Base-by-base conservation (phyloP, 2,329 filamentous ascomycete species). In the Colletotrichum zoysiae region DNA sequence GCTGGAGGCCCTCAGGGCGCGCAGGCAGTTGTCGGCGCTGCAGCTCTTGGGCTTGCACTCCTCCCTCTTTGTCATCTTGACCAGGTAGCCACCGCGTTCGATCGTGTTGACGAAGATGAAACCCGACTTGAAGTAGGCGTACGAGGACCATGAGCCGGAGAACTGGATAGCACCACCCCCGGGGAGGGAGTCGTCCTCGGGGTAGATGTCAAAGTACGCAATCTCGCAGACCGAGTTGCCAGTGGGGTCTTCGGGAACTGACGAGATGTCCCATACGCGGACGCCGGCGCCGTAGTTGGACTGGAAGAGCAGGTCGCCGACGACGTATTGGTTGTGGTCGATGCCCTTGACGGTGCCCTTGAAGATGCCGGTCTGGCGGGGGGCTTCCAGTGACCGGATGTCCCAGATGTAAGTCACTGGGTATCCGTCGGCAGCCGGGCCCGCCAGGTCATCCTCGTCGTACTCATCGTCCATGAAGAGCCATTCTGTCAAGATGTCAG, bases 361-460 rank as follows among this genome's bases (percentile, higher is more conserved):
- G 77, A 81, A 85, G 58, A 79, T 75, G 20, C 84, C 84, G 0
- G 83, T 84, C 64, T 84, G 79, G 64, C 80, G 81, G 3, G 85
- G 85, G 0, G 75, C 75, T 40, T 82, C 81, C 33, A 86, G 81
- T 16, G 78, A 77, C 23, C 77, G 76, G 73, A 86, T 85, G 75
- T 86, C 82, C 80, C 84, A 86, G 76, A 87, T 85, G 77, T 86
- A 87, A 0, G 84, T 84, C 46, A 84, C 82, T 2, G 85, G 82
- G 75, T 80, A 84, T 0, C 82, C 81, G 42, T 85, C 80, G 1
- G 79, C 79, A 1, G 81, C 84, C 1, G 79, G 78, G 14, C 82
- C 83, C 5, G 79, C 77, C 6, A 75, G 73, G 33, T 84, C 79
- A 16, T 79, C 75, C 76, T 88, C 86, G 74, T 88, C 86, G 68